These are phyloP conservation scores for Cryptococcus sp. DNA, from an alignment of 1,284 basidiomycete species.

Conservation along the genomic window DNA sequence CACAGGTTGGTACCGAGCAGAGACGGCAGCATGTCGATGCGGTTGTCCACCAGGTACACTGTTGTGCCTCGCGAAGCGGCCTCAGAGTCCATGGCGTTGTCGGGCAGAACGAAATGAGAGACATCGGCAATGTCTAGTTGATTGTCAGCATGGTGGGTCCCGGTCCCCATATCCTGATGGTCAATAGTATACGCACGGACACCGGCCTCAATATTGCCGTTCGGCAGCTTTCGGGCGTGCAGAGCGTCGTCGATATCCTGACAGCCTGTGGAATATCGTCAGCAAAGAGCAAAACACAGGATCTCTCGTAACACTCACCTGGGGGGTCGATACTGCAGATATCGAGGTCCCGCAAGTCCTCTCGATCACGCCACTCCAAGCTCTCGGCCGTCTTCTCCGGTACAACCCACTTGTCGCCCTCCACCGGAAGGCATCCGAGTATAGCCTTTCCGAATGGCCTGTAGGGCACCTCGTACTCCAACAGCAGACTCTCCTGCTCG, in stretches of 20 bases:
- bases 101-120: slow-evolving; percentile 89
- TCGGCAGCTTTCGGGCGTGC: slow-evolving; percentile 84
- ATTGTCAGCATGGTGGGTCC: background rate
- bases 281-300: background rate
- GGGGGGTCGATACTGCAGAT: slow-evolving; percentile 98
- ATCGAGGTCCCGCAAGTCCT: slow-evolving; percentile 80
- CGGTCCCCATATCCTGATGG: background rate
- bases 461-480: slow-evolving; percentile 97
- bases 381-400: slow-evolving; percentile 64
- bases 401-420: slow-evolving; percentile 92
- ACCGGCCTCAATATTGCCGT: slow-evolving; percentile 95
- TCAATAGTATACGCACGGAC: slow-evolving; percentile 69
- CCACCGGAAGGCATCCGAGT: slow-evolving; percentile 79
- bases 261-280: slow-evolving; percentile 60
- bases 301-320: slow-evolving; percentile 53
- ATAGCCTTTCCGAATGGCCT: slow-evolving; percentile 94
- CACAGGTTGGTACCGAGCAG: slow-evolving; percentile 95
- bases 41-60: slow-evolving; percentile 97
- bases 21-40: slow-evolving; percentile 96
- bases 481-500: slow-evolving; percentile 87
- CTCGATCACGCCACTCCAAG: slow-evolving; percentile 75
- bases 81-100: slow-evolving; percentile 95
- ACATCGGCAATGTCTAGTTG: slow-evolving; percentile 92
- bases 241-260: slow-evolving; percentile 99
- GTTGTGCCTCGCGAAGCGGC: slow-evolving; percentile 94